Evolutionary conservation across 2,329 filamentous ascomycete species (phyloP), one percentile per base, ranked within the genome.

Genomic region (Paracoccidioides brasiliensis): DNA sequence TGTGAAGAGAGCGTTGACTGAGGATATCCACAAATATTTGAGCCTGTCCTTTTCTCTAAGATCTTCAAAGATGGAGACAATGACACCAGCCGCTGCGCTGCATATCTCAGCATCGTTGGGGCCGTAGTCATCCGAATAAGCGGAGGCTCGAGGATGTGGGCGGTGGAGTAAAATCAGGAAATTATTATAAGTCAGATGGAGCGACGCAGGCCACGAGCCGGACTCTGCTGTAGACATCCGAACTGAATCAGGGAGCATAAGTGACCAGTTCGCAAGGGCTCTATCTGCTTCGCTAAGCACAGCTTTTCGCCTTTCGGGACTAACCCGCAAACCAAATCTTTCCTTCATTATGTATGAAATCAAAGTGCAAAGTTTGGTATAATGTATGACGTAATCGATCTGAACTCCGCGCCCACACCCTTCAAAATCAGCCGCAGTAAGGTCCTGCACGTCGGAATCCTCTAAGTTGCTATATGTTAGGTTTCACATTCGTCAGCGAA

Each of bases 351-450:
- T 69, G 56, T 70, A 72, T 4, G 70, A 76, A 44, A 79, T 74
- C 62, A 79, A 75, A 22, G 75, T 70, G 57, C 77, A 79, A 0
- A 80, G 69, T 41, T 72, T 72, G 2, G 75, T 73, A 51, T 77
- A 76, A 37, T 78, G 70, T 30, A 77, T 75, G 15, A 73, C 72
- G 56, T 70, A 75, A 30, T 75, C 72, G 9, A 67, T 60, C 60
- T 73, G 70, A 22, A 78, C 76, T 12, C 69, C 67, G 7, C 67
- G 56, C 2, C 74, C 73, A 56, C 73, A 74, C 10, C 72, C 75
- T 58, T 76, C 69, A 53, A 79, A 78, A 63, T 79, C 72, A 2
- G 68, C 68, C 9, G 63, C 62, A 4, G 69, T 70, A 37, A 79
- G 68, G 22, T 70, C 68, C 12, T 71, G 71, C 1, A 77, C 74